phyloP scores from a whole-genome alignment of 2,329 filamentous ascomycete genomes.

The Fusarium anguioides region DNA sequence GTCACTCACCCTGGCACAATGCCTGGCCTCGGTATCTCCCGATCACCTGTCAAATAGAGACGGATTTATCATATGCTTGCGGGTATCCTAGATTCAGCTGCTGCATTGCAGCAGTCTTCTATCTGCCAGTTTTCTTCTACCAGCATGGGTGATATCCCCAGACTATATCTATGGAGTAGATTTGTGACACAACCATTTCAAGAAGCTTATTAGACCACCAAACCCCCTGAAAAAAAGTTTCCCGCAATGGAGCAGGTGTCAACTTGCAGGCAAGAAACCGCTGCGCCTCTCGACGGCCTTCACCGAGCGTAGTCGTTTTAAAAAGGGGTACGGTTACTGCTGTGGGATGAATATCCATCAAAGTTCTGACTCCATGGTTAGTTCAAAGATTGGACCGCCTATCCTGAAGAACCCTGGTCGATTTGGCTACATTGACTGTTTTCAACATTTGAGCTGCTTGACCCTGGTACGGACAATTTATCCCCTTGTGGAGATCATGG shows the following conservation, averaged over 20 bases:
- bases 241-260: conserved; percentile 38
- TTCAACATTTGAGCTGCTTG: conserved; percentile 28
- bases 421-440: conserved; percentile 23
- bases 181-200: conserved; percentile 38
- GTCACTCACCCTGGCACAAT: conserved; percentile 12
- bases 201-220: conserved; percentile 32
- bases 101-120: conserved; percentile 27
- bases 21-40: conserved; percentile 42
- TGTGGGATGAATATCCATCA: conserved; percentile 28
- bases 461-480: conserved; percentile 45
- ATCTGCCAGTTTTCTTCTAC: conserved; percentile 34
- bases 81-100: conserved; percentile 29
- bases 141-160: conserved; percentile 31
- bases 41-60: conserved; percentile 36
- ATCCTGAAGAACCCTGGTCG: conserved; percentile 28
- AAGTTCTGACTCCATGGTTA: conserved; percentile 17
- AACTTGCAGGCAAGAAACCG: conserved; percentile 39
- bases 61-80: conserved; percentile 27
- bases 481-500: conserved; percentile 49
- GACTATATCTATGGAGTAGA: conserved; percentile 18
- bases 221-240: conserved; percentile 39
- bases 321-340: conserved; percentile 35
- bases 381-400: conserved; percentile 27
- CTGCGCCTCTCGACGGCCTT: conserved; percentile 41
- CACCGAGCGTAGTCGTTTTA: conserved; percentile 23